Conservation (phyloP, 495 filamentous ascomycete genomes). For the Hypomontagnella monticulosa region DNA sequence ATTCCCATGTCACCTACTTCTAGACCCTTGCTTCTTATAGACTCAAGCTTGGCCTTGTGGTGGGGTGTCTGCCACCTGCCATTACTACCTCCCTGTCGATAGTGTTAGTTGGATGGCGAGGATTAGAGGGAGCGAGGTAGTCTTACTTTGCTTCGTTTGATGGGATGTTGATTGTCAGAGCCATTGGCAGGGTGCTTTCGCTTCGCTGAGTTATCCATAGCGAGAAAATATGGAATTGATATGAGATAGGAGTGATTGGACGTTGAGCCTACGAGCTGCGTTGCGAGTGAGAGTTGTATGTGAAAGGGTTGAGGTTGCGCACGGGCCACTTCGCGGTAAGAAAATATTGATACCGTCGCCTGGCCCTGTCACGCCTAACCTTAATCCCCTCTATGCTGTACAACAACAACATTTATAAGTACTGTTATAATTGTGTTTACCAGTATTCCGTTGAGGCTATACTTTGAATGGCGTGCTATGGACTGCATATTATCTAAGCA, state of each 20-base stretch:
- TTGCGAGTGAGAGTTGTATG: not conserved
- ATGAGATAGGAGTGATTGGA: too few species aligned
- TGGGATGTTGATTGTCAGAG: conserved; percentile 25
- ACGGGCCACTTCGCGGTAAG: too few species aligned
- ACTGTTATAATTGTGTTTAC: too few species aligned
- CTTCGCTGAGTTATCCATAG: conserved; percentile 39
- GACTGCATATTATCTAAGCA: too few species aligned
- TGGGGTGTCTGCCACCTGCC: conserved; percentile 67
- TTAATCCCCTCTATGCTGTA: too few species aligned
- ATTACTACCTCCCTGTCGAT: conserved; percentile 54
- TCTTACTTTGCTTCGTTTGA: conserved; percentile 48
- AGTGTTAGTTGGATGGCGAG: not conserved
- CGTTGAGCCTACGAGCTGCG: not conserved
- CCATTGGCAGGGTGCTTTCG: conserved; percentile 33
- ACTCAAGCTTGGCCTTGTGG: conserved; percentile 55
- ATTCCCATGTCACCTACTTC: conserved; percentile 85
- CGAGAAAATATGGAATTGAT: not conserved
- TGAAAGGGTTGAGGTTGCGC: too few species aligned
- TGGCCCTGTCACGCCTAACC: too few species aligned
- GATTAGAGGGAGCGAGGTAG: not conserved
- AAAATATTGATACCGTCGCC: too few species aligned
- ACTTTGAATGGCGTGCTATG: too few species aligned
- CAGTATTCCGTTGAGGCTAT: too few species aligned
- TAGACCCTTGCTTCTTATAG: conserved; percentile 54
- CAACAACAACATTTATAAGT: too few species aligned